Evolutionary conservation across 805 yeast genomes (phyloP), one percentile per base, ranked within the genome.

Genomic region (Starmerella floris): DNA sequence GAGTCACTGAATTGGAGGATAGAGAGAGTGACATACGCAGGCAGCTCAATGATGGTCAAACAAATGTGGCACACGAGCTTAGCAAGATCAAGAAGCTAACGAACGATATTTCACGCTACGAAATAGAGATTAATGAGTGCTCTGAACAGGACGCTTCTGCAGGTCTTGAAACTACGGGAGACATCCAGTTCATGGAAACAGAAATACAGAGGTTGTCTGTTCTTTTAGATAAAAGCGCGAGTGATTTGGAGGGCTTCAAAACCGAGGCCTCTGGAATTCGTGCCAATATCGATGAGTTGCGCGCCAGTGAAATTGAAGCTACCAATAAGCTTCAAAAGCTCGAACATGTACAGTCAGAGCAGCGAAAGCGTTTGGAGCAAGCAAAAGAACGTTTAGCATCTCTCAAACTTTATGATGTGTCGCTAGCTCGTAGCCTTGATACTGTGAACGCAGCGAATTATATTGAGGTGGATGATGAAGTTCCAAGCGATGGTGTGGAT

Each of bases 1-100:
- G 76, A 55, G 95, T 91, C 8, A 85, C 77, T 52, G 79, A 93
- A 1, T 66, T 80, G 58, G 76, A 13, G 65, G 62, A 28, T 73
- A 73, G 35, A 76, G 74, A 52, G 67, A 13, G 20, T 3, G 39
- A 43, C 11, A 36, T 30, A 10, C 43, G 35, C 11, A 32, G 16
- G 35, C 39, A 76, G 13, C 67, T 77, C 4, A 71, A 70, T 25
- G 82, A 75, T 43, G 72, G 67, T 42, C 60, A 77, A 43, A 64
- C 74, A 26, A 36, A 41, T 5, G 58, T 71, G 5, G 48, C 45
- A 1, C 43, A 38, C 10, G 40, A 44, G 9, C 20, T 21, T 20
- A 43, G 47, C 23, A 36, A 37, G 19, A 27, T 33, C 10, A 30
- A 38, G 25, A 44, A 43, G 8, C 39, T 36, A 8, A 44, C 60